phyloP scores from a whole-genome alignment of 164 flowering plant species.

The Stephania yunnanensis region DNA sequence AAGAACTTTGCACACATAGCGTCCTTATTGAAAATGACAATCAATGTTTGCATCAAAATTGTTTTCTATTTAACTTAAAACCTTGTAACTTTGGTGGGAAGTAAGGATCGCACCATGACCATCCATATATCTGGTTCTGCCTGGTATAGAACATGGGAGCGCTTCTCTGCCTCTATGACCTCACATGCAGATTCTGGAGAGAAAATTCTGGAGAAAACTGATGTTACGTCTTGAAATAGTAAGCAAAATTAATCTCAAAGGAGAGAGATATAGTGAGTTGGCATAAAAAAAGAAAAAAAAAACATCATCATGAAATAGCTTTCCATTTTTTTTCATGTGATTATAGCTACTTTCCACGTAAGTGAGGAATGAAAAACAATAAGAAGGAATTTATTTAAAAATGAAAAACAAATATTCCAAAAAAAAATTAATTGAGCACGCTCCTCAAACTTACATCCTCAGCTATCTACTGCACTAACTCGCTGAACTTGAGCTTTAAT shows the following conservation, averaged over 20 bases:
- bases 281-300: neutral
- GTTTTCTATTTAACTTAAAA: neutral
- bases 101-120: constrained; percentile 64
- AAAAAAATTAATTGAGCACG: neutral
- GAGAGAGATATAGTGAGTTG: neutral
- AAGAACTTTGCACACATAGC: neutral
- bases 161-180: constrained; percentile 89
- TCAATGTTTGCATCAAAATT: neutral
- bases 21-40: neutral
- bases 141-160: constrained; percentile 81
- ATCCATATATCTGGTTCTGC: constrained; percentile 97
- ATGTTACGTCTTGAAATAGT: constrained; percentile 16
- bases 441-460: neutral
- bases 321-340: neutral
- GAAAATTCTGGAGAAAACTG: constrained; percentile 61
- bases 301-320: neutral
- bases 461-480: neutral
- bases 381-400: neutral
- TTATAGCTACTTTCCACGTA: neutral
- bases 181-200: constrained; percentile 97
- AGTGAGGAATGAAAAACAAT: neutral
- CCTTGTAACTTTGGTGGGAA: neutral
- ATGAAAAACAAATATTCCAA: neutral
- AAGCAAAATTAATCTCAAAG: neutral
- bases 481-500: neutral